Evolutionary conservation across 768 basidiomycete species (phyloP), one percentile per base, ranked within the genome.

Genomic region (Tubosaeta sp.): DNA sequence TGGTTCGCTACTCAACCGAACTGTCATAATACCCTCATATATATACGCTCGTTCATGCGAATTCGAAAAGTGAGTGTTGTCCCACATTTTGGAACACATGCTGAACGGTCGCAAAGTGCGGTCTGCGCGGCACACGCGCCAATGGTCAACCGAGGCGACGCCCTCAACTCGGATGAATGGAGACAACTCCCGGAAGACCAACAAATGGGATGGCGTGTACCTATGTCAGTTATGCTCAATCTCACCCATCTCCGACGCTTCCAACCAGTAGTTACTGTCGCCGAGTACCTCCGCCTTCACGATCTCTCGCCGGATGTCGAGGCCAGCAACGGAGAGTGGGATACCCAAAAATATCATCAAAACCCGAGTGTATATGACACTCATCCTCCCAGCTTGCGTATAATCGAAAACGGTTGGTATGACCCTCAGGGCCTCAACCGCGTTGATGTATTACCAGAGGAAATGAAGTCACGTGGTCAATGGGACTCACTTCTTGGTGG

Each of bases 31-130:
- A 38, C 76, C 76, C 6, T 71, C 76, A 2, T 73, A 69, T 54
- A 69, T 78, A 47, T 78, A 79, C 35, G 76, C 76, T 12, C 72
- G 76, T 45, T 66, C 70, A 2, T 78, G 76, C 59, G 74, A 76
- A 58, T 68, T 53, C 31, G 55, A 59, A 34, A 60, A 57, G 60
- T 65, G 53, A 60, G 66, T 35, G 9, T 2, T 3, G 1, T 14
- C 32, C 1, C 13, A n/a, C 42, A 35, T 14, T 34, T 38, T 16
- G 42, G 16, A 2, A 1, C 39, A n/a, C 38, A 11, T 14, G 17
- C 45, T 58, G 25, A 57, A 35, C 31, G 8, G 14, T 32, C 11
- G 16, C 47, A 46, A 39, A 72, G 72, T 43, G 50, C 56, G 11
- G 65, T 74, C 38, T 76, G 75, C 47, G 68, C 73, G 29, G 66